Percentiles rank a stretch among this genome's conserved stretches.
Evolutionary conservation across 768 basidiomycete species (phyloP).

Genomic region (Pisolithus marmoratus): DNA sequence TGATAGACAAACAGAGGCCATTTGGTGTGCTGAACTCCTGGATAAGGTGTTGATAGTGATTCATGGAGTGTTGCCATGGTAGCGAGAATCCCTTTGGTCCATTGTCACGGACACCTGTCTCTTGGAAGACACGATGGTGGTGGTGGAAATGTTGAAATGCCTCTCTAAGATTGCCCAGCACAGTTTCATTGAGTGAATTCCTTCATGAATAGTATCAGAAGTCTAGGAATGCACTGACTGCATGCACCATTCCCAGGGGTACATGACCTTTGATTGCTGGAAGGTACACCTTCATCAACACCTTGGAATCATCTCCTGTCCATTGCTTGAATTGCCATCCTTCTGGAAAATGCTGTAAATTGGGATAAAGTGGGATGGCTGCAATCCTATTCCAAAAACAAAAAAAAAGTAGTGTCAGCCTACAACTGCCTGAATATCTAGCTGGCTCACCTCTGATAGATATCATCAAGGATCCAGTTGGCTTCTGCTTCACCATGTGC

Average conservation of each 20-base stretch:
- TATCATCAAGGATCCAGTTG: constrained; percentile 3
- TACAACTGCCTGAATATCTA: not conserved
- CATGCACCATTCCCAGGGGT: constrained; percentile 5
- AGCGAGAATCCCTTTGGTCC: constrained; percentile 16
- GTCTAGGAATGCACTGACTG: constrained; percentile 19
- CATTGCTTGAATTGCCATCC: constrained; percentile 15
- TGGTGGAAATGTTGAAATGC: not conserved
- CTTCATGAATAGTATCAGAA: constrained; percentile 17
- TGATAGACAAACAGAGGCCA: no score
- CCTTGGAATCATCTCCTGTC: constrained; percentile 18
- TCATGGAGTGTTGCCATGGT: constrained; percentile 27
- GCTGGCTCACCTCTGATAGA: not conserved
- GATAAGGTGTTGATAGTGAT: constrained; percentile 21
- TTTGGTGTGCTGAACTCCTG: constrained; percentile 24
- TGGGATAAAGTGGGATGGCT: not conserved
- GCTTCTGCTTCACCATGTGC: not conserved
- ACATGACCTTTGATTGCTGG: constrained; percentile 12
- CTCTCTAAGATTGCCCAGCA: not conserved
- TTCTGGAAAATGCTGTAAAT: constrained; percentile 10
- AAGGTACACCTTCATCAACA: constrained; percentile 17
- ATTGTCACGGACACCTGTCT: constrained; percentile 8
- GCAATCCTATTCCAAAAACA: constrained; percentile 12
- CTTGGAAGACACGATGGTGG: not conserved
- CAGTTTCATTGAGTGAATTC: constrained; percentile 8
- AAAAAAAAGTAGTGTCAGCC: not conserved